Evolutionary conservation across 306 rosid genomes (phyloP), one percentile per base, ranked within the genome.

Genomic region (Oemleria cerasiformis): DNA sequence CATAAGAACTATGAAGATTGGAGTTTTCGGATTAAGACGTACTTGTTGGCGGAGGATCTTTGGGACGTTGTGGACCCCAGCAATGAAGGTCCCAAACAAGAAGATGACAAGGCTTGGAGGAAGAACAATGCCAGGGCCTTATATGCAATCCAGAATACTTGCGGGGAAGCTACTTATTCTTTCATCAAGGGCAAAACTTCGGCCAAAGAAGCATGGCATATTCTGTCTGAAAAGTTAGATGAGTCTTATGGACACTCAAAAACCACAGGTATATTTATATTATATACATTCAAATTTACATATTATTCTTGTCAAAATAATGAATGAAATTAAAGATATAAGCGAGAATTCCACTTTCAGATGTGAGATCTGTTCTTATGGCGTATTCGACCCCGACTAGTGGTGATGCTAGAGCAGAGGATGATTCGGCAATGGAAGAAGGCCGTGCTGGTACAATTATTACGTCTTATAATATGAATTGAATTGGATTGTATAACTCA

Each of bases 31-130:
- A 8, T 73, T 5, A 15, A 47, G 15, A 21, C 34, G n/a, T 63
- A 73, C 71, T 53, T 73, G 54, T 0, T 73, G 16, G 70, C 70
- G 7, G 25, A 53, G 39, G 70, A 63, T 63, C 71, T 73, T 13
- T 63, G 63, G 77, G 63, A 50, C 15, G 4, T 51, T 9, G 63
- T 73, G 2, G 16, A 48, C 13, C 38, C 30, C 7, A 34, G 4
- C 44, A 14, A 1, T n/a, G 7, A 51, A 42, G n/a, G n/a, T n/a
- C n/a, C n/a, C n/a, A n/a, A n/a, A 42, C 0, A 3, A 7, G 39
- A 44, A 25, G 12, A 12, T 65, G 38, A 63, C 19, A n/a, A 45
- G 23, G 56, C 4, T 25, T 45, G 70, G 70, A 65, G 8, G 0
- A 45, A 1, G 23, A 15, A 7, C 4, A 30, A 65, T 30, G 56